Evolutionary conservation across 2,329 filamentous ascomycete genomes (phyloP).

Genomic region (Fusarium sp.): DNA sequence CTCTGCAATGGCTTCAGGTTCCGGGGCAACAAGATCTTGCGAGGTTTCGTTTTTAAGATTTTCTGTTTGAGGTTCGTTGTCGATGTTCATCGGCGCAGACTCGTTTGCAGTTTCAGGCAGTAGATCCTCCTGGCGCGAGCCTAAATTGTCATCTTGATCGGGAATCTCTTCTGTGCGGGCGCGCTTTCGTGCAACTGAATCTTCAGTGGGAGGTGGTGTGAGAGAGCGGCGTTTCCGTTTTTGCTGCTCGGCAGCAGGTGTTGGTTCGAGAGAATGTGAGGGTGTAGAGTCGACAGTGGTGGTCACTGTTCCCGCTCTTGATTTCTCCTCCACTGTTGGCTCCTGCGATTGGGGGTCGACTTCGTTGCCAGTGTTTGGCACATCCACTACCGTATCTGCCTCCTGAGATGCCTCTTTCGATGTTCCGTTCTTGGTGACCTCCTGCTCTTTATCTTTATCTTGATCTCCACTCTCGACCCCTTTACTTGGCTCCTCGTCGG

Average conservation of each 20-base stretch:
- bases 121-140: conserved; percentile 27
- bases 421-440: conserved; percentile 18
- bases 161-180: conserved; percentile 55
- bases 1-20: background rate
- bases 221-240: conserved; percentile 75
- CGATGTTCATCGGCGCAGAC: conserved; percentile 25
- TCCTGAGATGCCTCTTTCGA: conserved; percentile 8
- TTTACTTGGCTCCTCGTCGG: conserved; percentile 12
- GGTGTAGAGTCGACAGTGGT: conserved; percentile 21
- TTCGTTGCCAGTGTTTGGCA: conserved; percentile 16
- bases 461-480: conserved; percentile 7
- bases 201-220: conserved; percentile 67
- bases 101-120: conserved; percentile 12
- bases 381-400: background rate
- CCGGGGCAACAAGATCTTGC: background rate
- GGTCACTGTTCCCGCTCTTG: conserved; percentile 17
- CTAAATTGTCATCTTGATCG: conserved; percentile 13
- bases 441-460: conserved; percentile 4
- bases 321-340: conserved; percentile 16
- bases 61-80: conserved; percentile 16
- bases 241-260: conserved; percentile 52
- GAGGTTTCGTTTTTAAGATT: conserved; percentile 2
- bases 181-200: conserved; percentile 67
- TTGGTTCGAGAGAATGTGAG: conserved; percentile 18
- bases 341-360: conserved; percentile 18